phyloP scores from a whole-genome alignment of 2,329 filamentous ascomycete species.

The Talaromyces sp. region DNA sequence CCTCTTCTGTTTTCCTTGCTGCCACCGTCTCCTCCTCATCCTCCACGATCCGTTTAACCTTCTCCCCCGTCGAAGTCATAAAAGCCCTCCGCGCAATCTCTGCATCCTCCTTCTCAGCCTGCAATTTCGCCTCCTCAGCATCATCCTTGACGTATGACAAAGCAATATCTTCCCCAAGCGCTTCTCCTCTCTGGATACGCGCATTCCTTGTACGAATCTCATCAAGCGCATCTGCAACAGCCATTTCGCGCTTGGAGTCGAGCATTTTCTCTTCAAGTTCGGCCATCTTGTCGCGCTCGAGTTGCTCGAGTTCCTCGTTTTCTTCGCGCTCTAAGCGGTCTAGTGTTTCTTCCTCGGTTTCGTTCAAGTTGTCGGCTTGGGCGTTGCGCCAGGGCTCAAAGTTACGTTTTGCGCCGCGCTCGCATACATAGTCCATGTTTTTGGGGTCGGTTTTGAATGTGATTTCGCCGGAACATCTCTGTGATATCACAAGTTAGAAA shows the following conservation, averaged over 20 bases:
- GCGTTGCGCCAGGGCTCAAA: constrained; percentile 84
- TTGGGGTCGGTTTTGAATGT: constrained; percentile 94
- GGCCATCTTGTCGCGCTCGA: constrained; percentile 87
- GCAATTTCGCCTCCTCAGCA: constrained; percentile 57
- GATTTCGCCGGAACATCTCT: constrained; percentile 64
- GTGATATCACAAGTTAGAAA: background rate
- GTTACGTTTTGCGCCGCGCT: constrained; percentile 83
- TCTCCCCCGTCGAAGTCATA: constrained; percentile 57
- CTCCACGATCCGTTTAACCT: constrained; percentile 52
- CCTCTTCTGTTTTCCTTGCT: constrained; percentile 16
- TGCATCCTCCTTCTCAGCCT: constrained; percentile 75
- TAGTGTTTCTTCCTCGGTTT: constrained; percentile 82
- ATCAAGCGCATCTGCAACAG: constrained; percentile 89
- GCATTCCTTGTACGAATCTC: constrained; percentile 93
- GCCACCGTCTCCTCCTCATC: constrained; percentile 40
- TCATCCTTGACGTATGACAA: constrained; percentile 57
- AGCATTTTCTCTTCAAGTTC: constrained; percentile 90
- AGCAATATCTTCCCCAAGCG: constrained; percentile 58
- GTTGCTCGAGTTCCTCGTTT: constrained; percentile 58
- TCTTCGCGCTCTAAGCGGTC: constrained; percentile 79
- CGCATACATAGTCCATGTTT: constrained; percentile 78
- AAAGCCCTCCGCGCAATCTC: constrained; percentile 80
- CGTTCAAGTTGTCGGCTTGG: constrained; percentile 56
- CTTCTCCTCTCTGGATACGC: constrained; percentile 71
- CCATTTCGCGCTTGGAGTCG: constrained; percentile 94